Percentiles rank a stretch among this genome's conserved stretches.
Conservation (phyloP, 148 eudicot species). For the Arctostaphylos glauca region DNA sequence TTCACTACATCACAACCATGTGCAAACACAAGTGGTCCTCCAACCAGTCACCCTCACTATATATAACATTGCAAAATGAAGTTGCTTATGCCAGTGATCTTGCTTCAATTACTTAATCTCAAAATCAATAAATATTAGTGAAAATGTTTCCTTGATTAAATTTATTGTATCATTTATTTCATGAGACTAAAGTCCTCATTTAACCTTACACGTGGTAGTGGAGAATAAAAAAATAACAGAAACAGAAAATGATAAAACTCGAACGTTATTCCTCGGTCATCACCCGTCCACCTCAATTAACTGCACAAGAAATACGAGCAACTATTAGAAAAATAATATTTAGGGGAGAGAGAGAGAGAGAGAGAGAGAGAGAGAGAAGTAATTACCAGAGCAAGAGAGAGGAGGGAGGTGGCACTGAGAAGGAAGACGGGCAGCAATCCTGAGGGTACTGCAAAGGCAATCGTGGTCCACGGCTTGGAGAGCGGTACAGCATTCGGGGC, state of each 20-base stretch:
- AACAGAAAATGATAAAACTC: background rate
- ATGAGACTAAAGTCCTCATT: too few relatives aligned
- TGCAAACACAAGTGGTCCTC: background rate
- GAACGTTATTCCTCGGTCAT: background rate
- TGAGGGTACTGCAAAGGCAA: slow-evolving; percentile 70
- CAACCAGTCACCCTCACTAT: background rate
- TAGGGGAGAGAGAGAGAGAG: background rate
- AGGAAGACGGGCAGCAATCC: slow-evolving; percentile 66
- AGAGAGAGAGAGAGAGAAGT: background rate
- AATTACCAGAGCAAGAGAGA: slow-evolving; percentile 39
- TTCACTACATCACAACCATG: slow-evolving; percentile 1
- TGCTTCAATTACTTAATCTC: too few relatives aligned
- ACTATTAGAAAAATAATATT: background rate
- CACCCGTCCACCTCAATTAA: background rate
- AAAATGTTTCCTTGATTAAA: too few relatives aligned
- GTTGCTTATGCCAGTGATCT: background rate
- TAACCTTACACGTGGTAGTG: too few relatives aligned
- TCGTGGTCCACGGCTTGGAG: slow-evolving; percentile 59
- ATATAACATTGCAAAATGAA: background rate
- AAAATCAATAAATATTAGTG: too few relatives aligned
- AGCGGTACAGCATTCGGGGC: slow-evolving; percentile 66
- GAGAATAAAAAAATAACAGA: background rate
- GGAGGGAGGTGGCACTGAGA: slow-evolving; percentile 68
- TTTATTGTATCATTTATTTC: too few relatives aligned
- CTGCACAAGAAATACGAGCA: background rate